Conservation (phyloP, 2,329 filamentous ascomycete species). For the Pseudocercospora macadamiae region DNA sequence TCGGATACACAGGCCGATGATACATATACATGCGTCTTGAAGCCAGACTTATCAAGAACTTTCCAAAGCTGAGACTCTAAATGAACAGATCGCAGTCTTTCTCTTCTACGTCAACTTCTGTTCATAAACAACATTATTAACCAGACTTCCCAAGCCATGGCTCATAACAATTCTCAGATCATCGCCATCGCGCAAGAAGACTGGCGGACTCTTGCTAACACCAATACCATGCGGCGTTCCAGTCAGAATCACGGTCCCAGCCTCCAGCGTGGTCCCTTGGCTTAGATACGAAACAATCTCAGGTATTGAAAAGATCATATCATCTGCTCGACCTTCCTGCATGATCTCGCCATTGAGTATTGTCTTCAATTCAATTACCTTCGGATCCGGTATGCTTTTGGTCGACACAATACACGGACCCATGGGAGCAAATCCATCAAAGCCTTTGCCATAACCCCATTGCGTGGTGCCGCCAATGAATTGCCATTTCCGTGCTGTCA, state of each 20-base stretch:
- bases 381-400: slow-evolving; percentile 1
- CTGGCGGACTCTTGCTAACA: slow-evolving; percentile 37
- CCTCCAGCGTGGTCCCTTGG: slow-evolving; percentile 11
- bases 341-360: slow-evolving; percentile 10
- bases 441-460: slow-evolving; percentile 16
- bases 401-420: slow-evolving; percentile 11
- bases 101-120: background rate
- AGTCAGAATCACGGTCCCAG: slow-evolving; percentile 10
- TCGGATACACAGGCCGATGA: too few relatives aligned
- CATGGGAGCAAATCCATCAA: slow-evolving; percentile 15
- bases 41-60: too few relatives aligned
- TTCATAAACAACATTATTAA: slow-evolving; percentile 19
- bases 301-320: slow-evolving; percentile 12
- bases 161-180: slow-evolving; percentile 12
- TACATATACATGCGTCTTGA: too few relatives aligned
- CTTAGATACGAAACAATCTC: slow-evolving; percentile 13
- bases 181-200: slow-evolving; percentile 29
- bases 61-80: too few relatives aligned
- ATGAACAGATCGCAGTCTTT: too few relatives aligned
- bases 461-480: slow-evolving; percentile 13
- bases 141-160: slow-evolving; percentile 19
- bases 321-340: background rate
- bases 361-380: slow-evolving; percentile 5
- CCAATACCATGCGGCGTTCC: slow-evolving; percentile 32
- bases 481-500: slow-evolving; percentile 14